Evolutionary conservation across 257 asterid species (phyloP).

Genomic region (Ilex asprella): DNA sequence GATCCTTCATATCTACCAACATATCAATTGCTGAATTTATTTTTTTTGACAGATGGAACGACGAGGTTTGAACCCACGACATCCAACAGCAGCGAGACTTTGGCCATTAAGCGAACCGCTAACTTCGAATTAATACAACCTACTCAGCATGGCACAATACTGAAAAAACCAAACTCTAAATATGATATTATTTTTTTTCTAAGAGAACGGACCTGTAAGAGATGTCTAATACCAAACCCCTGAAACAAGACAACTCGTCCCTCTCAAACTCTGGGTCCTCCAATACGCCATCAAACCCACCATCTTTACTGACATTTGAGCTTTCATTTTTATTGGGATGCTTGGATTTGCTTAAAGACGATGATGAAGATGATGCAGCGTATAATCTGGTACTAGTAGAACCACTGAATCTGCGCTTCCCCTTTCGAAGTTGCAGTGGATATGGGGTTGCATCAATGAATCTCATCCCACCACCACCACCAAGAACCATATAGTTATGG

Average conservation of each 20-base stretch:
- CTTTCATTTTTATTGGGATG: not conserved
- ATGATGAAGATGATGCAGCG: conserved; percentile 26
- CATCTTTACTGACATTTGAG: conserved; percentile 15
- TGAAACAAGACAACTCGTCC: conserved; percentile 68
- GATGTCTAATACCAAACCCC: conserved; percentile 88
- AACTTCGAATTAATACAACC: no score
- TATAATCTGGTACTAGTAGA: conserved; percentile 21
- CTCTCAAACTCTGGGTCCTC: conserved; percentile 35
- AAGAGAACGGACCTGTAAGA: conserved; percentile 56
- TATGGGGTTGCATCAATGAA: no score
- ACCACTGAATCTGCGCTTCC: conserved; percentile 19
- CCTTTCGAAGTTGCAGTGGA: no score
- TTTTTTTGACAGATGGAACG: no score
- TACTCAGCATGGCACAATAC: no score
- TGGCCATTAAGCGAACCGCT: no score
- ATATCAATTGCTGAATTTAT: no score
- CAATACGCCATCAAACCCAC: conserved; percentile 36
- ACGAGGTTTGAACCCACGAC: no score
- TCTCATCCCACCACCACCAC: conserved; percentile 4
- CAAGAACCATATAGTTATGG: conserved; percentile 14
- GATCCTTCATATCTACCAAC: no score
- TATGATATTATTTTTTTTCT: no score
- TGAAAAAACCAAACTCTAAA: no score
- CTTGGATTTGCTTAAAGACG: conserved; percentile 11
- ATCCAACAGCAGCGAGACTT: no score